Evolutionary conservation across 2,329 filamentous ascomycete genomes (phyloP).

Genomic region (Pleoardoris graminearum): DNA sequence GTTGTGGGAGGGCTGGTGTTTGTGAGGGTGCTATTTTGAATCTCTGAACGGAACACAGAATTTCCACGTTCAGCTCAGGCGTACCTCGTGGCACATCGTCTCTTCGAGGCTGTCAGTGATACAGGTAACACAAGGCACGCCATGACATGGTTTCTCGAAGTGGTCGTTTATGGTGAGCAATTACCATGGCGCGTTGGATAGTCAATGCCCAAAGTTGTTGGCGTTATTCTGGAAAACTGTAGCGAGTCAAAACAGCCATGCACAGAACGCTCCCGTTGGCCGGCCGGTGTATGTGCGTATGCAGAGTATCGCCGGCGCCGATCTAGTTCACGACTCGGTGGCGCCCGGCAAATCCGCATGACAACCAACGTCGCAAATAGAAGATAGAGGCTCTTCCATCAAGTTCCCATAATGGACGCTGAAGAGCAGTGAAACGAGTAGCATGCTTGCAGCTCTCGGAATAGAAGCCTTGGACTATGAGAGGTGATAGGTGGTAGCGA

Average conservation of each 20-base stretch:
- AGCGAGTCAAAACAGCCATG: conserved; percentile 4
- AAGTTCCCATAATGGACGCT: not conserved
- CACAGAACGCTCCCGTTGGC: not conserved
- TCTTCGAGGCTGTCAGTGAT: conserved; percentile 1
- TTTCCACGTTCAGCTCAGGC: conserved; percentile 5
- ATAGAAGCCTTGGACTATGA: conserved; percentile 8
- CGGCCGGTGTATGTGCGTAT: conserved; percentile 12
- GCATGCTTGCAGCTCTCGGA: conserved; percentile 1
- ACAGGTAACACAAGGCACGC: conserved; percentile 9
- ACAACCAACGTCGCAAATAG: not conserved
- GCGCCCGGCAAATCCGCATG: conserved; percentile 1
- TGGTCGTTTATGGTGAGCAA: not conserved
- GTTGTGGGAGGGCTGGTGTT: not conserved
- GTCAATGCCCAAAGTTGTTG: not conserved
- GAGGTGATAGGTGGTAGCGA: conserved; percentile 5
- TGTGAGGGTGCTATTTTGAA: not conserved
- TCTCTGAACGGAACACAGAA: not conserved
- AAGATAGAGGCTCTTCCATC: not conserved
- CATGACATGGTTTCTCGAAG: conserved; percentile 1
- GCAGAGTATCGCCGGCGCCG: not conserved
- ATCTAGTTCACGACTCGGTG: not conserved
- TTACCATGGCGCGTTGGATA: not conserved
- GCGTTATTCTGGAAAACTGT: not conserved
- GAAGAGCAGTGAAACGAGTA: conserved; percentile 7
- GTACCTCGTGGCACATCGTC: conserved; percentile 5